These are phyloP conservation scores for Trichaptum fuscoviolaceum DNA, from an alignment of 768 basidiomycete genomes.

Conservation along the genomic window DNA sequence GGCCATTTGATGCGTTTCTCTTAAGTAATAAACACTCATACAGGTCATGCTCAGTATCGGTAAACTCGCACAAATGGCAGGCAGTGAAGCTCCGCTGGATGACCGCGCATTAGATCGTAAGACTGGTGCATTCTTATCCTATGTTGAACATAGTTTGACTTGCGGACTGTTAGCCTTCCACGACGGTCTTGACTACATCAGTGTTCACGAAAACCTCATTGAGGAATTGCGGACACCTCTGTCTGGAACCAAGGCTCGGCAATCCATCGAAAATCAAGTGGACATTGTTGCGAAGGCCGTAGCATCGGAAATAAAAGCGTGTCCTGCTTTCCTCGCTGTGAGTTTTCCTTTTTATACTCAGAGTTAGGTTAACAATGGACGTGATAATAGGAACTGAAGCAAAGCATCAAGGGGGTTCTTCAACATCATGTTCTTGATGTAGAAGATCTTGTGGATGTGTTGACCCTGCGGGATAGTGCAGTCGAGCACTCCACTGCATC, in stretches of 20 bases:
- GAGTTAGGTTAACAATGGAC: background rate
- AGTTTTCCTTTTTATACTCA: slow-evolving; percentile 8
- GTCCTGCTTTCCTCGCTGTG: slow-evolving; percentile 50
- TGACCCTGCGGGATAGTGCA: slow-evolving; percentile 74
- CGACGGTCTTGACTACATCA: slow-evolving; percentile 80
- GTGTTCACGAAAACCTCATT: slow-evolving; percentile 69
- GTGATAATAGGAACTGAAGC: slow-evolving; percentile 56
- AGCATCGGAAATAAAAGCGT: slow-evolving; percentile 39
- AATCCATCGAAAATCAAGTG: slow-evolving; percentile 63
- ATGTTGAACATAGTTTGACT: slow-evolving; percentile 6
- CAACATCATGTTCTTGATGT: slow-evolving; percentile 69
- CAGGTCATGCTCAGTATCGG: slow-evolving; percentile 90
- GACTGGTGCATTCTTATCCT: slow-evolving; percentile 10
- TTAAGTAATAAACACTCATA: background rate
- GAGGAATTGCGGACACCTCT: slow-evolving; percentile 53
- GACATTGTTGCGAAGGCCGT: slow-evolving; percentile 55
- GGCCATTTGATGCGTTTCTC: background rate
- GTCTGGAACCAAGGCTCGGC: slow-evolving; percentile 46
- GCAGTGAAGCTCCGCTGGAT: slow-evolving; percentile 39
- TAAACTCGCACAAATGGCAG: slow-evolving; percentile 74
- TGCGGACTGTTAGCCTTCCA: slow-evolving; percentile 60
- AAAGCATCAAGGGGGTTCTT: slow-evolving; percentile 59
- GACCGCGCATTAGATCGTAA: slow-evolving; percentile 54
- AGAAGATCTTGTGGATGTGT: slow-evolving; percentile 78
- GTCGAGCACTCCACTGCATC: slow-evolving; percentile 68